Evolutionary conservation across 73 alveolate species (phyloP).

Genomic region (Paraurostyla sp.): DNA sequence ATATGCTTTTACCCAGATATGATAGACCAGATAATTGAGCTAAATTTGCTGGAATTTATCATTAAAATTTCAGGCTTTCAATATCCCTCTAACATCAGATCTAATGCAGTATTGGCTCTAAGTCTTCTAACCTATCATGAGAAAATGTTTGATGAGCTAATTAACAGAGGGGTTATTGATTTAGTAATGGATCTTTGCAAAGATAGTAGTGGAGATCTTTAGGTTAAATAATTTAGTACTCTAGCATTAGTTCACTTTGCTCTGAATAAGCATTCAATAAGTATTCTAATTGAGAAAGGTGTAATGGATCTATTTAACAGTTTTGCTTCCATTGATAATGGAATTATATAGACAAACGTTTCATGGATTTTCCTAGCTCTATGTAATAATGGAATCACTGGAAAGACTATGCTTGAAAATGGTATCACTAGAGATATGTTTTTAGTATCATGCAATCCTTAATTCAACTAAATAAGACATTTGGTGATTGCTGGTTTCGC

Average conservation of each 20-base stretch:
- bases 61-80: conserved; percentile 47
- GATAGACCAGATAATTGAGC: conserved; percentile 62
- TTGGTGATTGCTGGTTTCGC: conserved; percentile 83
- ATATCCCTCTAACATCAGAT: conserved; percentile 58
- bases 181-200: conserved; percentile 77
- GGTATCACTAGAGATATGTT: conserved; percentile 84
- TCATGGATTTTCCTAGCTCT: conserved; percentile 79
- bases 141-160: conserved; percentile 71
- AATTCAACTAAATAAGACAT: conserved; percentile 72
- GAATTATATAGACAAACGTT: conserved; percentile 71
- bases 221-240: conserved; percentile 69
- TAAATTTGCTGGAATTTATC: conserved; percentile 64
- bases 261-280: conserved; percentile 73
- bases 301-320: conserved; percentile 74
- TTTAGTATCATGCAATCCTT: conserved; percentile 76
- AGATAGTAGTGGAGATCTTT: conserved; percentile 61
- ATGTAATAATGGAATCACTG: conserved; percentile 78
- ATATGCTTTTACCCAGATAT: conserved; percentile 75
- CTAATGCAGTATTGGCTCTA: conserved; percentile 77
- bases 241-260: conserved; percentile 79
- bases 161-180: conserved; percentile 73
- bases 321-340: conserved; percentile 64
- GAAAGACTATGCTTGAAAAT: conserved; percentile 77
- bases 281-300: conserved; percentile 68
- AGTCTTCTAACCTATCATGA: conserved; percentile 76